Evolutionary conservation across 1,139 yeast genomes (phyloP).

Genomic region (Pichia sp.): DNA sequence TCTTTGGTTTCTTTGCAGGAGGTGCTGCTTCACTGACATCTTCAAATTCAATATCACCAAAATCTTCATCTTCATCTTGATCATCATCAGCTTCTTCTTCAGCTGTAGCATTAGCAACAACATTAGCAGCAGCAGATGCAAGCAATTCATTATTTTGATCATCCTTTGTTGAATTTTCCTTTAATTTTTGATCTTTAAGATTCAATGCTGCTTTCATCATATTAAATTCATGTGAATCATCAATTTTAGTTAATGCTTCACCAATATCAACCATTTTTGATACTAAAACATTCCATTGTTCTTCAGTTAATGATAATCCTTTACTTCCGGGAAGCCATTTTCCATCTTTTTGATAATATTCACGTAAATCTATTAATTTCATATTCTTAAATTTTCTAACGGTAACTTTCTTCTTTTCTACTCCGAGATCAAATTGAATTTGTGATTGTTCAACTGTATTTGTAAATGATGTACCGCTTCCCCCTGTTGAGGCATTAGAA

Average conservation of each 20-base stretch:
- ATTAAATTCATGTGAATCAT: constrained; percentile 26
- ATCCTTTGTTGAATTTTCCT: constrained; percentile 3
- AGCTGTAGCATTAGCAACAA: neutral
- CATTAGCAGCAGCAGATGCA: neutral
- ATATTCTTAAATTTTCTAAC: constrained; percentile 63
- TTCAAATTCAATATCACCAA: constrained; percentile 19
- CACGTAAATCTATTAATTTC: constrained; percentile 72
- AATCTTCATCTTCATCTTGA: constrained; percentile 18
- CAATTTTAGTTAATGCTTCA: constrained; percentile 49
- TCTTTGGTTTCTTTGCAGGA: constrained; percentile 16
- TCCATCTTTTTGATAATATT: constrained; percentile 60
- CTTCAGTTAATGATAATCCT: constrained; percentile 75
- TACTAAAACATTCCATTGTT: constrained; percentile 54
- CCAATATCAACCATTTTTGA: constrained; percentile 50
- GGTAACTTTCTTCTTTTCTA: constrained; percentile 57
- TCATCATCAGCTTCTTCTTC: constrained; percentile 12
- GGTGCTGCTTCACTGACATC: constrained; percentile 17
- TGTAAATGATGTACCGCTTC: neutral
- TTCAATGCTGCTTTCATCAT: constrained; percentile 9
- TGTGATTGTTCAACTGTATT: constrained; percentile 9
- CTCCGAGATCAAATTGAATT: constrained; percentile 38
- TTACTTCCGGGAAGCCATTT: constrained; percentile 73
- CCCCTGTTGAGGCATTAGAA: neutral
- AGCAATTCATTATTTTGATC: constrained; percentile 2
- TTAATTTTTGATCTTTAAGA: neutral